Evolutionary conservation across 2,329 filamentous ascomycete genomes (phyloP).

Genomic region (Epichloe glyceriae): DNA sequence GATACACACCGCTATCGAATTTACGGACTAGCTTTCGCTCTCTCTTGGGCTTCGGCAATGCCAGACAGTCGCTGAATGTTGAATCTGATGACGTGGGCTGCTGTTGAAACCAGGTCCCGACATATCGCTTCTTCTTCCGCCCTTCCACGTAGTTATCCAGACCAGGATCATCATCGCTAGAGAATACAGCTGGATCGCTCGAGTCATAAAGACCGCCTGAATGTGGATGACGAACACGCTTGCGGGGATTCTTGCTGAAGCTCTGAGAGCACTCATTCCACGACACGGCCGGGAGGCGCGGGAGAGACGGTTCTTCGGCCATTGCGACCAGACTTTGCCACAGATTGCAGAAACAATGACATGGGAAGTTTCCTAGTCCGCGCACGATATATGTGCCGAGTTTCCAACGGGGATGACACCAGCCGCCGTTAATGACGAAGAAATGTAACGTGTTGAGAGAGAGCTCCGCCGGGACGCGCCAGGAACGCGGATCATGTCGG

Average conservation of each 20-base stretch:
- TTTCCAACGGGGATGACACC: not conserved
- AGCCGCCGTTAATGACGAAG: not conserved
- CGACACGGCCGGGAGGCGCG: slow-evolving; percentile 24
- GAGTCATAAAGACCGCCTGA: slow-evolving; percentile 36
- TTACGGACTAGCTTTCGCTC: slow-evolving; percentile 41
- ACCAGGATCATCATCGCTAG: slow-evolving; percentile 56
- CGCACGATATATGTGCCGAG: not conserved
- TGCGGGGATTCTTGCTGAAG: slow-evolving; percentile 26
- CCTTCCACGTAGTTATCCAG: slow-evolving; percentile 50
- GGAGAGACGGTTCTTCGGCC: slow-evolving; percentile 30
- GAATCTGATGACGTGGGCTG: slow-evolving; percentile 38
- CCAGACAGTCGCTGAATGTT: slow-evolving; percentile 26
- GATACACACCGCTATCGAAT: slow-evolving; percentile 56
- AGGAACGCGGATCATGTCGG: not conserved
- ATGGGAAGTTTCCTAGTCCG: not conserved
- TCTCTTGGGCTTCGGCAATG: slow-evolving; percentile 27
- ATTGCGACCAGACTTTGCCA: slow-evolving; percentile 12
- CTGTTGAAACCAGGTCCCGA: slow-evolving; percentile 57
- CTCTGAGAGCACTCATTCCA: slow-evolving; percentile 26
- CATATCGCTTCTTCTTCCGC: slow-evolving; percentile 47
- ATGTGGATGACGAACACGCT: slow-evolving; percentile 22
- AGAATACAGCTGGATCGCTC: slow-evolving; percentile 60
- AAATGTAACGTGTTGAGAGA: not conserved
- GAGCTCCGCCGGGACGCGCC: not conserved
- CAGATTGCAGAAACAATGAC: too few species aligned